Conservation (phyloP, 805 yeast genomes). For the Blastobotrys americana region DNA sequence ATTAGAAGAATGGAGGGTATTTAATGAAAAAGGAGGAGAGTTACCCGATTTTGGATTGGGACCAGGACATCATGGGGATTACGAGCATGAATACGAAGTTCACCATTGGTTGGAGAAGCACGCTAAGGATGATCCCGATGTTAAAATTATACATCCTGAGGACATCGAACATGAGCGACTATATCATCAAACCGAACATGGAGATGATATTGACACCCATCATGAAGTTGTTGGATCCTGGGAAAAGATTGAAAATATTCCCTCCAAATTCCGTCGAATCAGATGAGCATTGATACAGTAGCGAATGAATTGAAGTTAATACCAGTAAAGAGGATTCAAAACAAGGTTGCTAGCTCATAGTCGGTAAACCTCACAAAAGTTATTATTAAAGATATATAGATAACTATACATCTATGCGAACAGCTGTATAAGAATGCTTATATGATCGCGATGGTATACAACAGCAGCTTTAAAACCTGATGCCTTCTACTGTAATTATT, state of each 20-base stretch:
- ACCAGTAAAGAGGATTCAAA: too few relatives aligned
- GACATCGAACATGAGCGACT: slow-evolving; percentile 81
- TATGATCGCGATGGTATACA: too few relatives aligned
- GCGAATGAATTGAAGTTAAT: too few relatives aligned
- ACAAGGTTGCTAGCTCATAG: too few relatives aligned
- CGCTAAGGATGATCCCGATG: slow-evolving; percentile 70
- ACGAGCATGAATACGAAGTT: slow-evolving; percentile 86
- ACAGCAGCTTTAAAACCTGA: too few relatives aligned
- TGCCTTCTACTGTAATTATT: too few relatives aligned
- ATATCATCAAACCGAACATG: slow-evolving; percentile 82
- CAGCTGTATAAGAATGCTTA: too few relatives aligned
- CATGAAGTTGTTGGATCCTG: slow-evolving; percentile 9
- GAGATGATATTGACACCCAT: slow-evolving; percentile 35
- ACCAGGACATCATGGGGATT: slow-evolving; percentile 90
- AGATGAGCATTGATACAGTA: not conserved
- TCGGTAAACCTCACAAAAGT: too few relatives aligned
- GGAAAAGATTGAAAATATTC: slow-evolving; percentile 19
- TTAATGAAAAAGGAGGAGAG: slow-evolving; percentile 53
- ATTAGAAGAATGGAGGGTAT: slow-evolving; percentile 62
- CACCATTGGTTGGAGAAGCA: slow-evolving; percentile 80
- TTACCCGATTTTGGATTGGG: slow-evolving; percentile 92
- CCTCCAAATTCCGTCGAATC: slow-evolving; percentile 11
- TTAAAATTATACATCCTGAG: slow-evolving; percentile 71
- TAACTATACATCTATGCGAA: too few relatives aligned
- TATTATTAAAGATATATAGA: too few relatives aligned